Evolutionary conservation across 306 rosid genomes (phyloP).

Genomic region (Malus orientalis): DNA sequence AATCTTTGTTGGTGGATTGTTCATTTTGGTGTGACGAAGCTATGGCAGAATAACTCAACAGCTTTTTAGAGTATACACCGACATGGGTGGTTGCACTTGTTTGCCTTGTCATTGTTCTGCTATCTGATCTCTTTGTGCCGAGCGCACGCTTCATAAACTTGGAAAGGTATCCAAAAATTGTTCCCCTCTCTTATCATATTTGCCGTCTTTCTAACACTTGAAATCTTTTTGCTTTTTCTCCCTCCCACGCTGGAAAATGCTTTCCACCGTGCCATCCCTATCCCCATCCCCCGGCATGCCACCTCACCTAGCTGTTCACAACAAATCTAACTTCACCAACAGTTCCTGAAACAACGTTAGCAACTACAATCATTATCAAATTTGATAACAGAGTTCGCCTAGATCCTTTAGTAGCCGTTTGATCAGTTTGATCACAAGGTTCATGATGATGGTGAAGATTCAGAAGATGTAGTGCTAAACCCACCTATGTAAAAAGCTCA

Average conservation of each 20-base stretch:
- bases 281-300: not conserved
- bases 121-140: slow-evolving; percentile 68
- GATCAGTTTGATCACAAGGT: not conserved
- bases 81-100: slow-evolving; percentile 87
- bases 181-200: not conserved
- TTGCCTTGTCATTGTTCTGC: slow-evolving; percentile 63
- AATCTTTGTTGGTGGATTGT: not conserved
- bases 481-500: not conserved
- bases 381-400: not conserved
- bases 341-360: not conserved
- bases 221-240: not conserved
- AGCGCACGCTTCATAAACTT: slow-evolving; percentile 66
- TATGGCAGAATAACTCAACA: slow-evolving; percentile 34
- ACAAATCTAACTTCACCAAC: too few species aligned
- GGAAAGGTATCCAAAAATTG: slow-evolving; percentile 48
- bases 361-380: not conserved
- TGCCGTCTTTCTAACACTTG: not conserved
- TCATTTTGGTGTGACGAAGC: not conserved
- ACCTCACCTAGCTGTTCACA: too few species aligned
- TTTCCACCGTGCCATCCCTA: too few species aligned
- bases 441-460: not conserved
- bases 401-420: not conserved
- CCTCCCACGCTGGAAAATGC: not conserved
- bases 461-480: not conserved
- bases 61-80: slow-evolving; percentile 71